These are phyloP conservation scores for Ustilago nuda DNA, from an alignment of 1,284 basidiomycete species.

Conservation along the genomic window DNA sequence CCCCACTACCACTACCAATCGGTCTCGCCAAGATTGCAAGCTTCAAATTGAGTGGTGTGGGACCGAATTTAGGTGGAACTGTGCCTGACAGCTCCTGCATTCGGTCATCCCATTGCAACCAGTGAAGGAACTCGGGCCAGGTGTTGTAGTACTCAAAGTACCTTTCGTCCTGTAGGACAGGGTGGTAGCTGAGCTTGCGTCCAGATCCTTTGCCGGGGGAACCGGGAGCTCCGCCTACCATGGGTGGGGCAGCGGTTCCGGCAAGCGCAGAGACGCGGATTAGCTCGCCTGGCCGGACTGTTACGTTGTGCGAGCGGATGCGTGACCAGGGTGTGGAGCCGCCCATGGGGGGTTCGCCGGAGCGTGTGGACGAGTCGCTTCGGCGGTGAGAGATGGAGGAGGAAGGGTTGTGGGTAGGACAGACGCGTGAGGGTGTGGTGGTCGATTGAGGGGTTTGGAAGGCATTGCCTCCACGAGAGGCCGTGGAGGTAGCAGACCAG, in stretches of 20 bases:
- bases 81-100: constrained; percentile 61
- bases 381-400: constrained; percentile 32
- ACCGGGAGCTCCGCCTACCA: constrained; percentile 57
- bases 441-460: constrained; percentile 37
- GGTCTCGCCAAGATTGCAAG: constrained; percentile 43
- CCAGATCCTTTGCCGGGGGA: constrained; percentile 59
- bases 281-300: constrained; percentile 36
- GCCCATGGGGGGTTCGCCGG: constrained; percentile 11
- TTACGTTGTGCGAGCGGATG: constrained; percentile 29
- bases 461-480: constrained; percentile 15
- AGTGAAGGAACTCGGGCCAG: constrained; percentile 62
- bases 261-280: constrained; percentile 53
- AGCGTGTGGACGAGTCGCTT: constrained; percentile 30
- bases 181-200: constrained; percentile 48
- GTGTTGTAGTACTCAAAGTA: constrained; percentile 57
- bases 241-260: constrained; percentile 48
- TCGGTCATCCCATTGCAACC: constrained; percentile 58
- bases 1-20: constrained; percentile 5
- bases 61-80: constrained; percentile 53
- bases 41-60: constrained; percentile 38
- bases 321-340: constrained; percentile 34
- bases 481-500: constrained; percentile 26
- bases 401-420: constrained; percentile 19
- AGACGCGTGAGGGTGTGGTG: constrained; percentile 20
- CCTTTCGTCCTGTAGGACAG: constrained; percentile 57